Percentiles rank a stretch among this genome's conserved stretches.
phyloP scores from a whole-genome alignment of 306 rosid species.

The Sphenostylis stenocarpa region DNA sequence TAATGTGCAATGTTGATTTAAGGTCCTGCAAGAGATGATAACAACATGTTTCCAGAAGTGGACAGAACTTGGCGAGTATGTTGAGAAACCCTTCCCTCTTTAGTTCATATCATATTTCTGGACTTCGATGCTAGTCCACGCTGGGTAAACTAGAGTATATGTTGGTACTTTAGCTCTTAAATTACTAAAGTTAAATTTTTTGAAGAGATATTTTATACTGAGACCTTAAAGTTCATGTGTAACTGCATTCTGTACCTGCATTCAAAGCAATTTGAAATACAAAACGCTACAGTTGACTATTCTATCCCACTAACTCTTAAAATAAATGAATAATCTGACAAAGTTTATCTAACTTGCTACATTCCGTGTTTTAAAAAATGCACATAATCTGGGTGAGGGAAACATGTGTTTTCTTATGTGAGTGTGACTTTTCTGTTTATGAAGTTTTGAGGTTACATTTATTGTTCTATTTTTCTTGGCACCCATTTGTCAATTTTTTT shows the following conservation, averaged over 20 bases:
- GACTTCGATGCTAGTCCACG: not conserved
- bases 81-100: conserved; percentile 4
- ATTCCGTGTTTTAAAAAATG: not conserved
- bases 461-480: not conserved
- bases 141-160: conserved; percentile 7
- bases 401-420: not conserved
- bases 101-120: not conserved
- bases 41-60: conserved; percentile 72
- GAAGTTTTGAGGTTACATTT: not conserved
- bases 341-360: not conserved
- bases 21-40: conserved; percentile 58
- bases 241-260: not conserved
- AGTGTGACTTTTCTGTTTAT: not conserved
- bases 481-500: not conserved
- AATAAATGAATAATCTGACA: not conserved
- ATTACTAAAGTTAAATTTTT: not conserved
- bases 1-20: conserved; percentile 21
- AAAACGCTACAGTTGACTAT: not conserved
- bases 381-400: not conserved
- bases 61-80: conserved; percentile 79
- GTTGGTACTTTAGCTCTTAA: not conserved
- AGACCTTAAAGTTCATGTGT: not conserved
- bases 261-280: not conserved
- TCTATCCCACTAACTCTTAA: not conserved
- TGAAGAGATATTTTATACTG: not conserved